Evolutionary conservation across 441 rosid species (phyloP).

Genomic region (Rhodomyrtus psidioides): DNA sequence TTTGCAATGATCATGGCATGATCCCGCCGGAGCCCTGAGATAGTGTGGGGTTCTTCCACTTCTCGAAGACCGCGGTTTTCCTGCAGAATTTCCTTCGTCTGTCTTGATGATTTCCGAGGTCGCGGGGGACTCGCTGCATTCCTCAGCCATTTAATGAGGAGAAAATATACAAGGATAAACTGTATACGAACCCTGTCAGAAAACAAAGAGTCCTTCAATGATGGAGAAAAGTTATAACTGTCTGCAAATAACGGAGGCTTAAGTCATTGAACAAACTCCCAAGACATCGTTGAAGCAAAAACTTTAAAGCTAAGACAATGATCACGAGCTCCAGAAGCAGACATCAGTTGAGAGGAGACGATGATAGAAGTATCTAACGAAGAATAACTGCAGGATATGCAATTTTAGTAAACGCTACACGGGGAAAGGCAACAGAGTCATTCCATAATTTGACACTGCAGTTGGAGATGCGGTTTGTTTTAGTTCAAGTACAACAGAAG

Average conservation of each 20-base stretch:
- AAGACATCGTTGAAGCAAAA: not conserved
- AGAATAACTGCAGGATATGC: not conserved
- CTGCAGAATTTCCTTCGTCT: slow-evolving; percentile 25
- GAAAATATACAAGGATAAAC: not conserved
- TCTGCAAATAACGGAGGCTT: not conserved
- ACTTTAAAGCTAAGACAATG: not conserved
- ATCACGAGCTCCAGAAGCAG: not conserved
- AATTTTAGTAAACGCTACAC: not conserved
- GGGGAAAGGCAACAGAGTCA: not conserved
- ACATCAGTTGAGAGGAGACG: not conserved
- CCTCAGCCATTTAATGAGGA: slow-evolving; percentile 42
- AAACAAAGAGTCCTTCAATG: not conserved
- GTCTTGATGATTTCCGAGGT: slow-evolving; percentile 22
- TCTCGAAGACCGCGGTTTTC: slow-evolving; percentile 21
- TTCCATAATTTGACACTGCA: not conserved
- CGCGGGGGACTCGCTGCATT: slow-evolving; percentile 18
- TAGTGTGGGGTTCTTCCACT: slow-evolving; percentile 45
- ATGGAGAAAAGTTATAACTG: not conserved
- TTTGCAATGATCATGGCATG: slow-evolving; percentile 87
- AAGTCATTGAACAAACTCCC: not conserved
- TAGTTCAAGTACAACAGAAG: not conserved
- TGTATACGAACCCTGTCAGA: not conserved
- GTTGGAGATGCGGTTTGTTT: not conserved
- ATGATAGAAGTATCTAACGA: not conserved
- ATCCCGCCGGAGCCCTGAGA: slow-evolving; percentile 66